Conservation (phyloP, 2,329 filamentous ascomycete species). For the Dissoconium aciculare region DNA sequence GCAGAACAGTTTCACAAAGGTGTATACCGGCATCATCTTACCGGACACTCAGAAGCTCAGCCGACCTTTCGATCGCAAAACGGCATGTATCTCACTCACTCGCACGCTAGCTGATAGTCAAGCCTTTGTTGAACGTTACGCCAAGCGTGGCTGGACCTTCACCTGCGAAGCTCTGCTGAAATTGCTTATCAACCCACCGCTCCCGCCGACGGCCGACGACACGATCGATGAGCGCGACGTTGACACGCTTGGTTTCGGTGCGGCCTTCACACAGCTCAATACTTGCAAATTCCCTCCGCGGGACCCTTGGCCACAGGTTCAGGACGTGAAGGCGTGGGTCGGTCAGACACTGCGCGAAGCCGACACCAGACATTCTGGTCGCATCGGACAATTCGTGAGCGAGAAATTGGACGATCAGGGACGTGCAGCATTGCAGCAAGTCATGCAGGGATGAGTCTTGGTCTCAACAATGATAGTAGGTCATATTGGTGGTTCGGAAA, state of each 20-base stretch:
- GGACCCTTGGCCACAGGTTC: constrained; percentile 78
- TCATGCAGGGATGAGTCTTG: constrained; percentile 21
- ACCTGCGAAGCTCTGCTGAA: constrained; percentile 83
- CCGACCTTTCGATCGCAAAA: constrained; percentile 79
- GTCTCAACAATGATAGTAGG: constrained; percentile 1
- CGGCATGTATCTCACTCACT: constrained; percentile 80
- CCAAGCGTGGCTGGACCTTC: constrained; percentile 73
- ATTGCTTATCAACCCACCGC: constrained; percentile 75
- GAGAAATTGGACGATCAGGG: constrained; percentile 44
- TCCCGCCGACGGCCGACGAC: constrained; percentile 49
- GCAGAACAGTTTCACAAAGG: constrained; percentile 57
- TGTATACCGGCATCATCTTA: constrained; percentile 79
- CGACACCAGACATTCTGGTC: constrained; percentile 56
- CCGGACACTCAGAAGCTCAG: constrained; percentile 78
- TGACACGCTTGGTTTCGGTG: constrained; percentile 86
- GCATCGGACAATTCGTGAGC: constrained; percentile 54
- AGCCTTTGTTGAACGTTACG: constrained; percentile 58
- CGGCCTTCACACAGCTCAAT: constrained; percentile 86
- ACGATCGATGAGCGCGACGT: constrained; percentile 77
- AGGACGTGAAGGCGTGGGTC: constrained; percentile 72
- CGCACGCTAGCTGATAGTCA: constrained; percentile 80
- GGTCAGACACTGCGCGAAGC: constrained; percentile 61
- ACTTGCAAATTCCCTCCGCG: constrained; percentile 61
- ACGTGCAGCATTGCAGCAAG: constrained; percentile 26
- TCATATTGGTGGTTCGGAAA: too few relatives aligned